phyloP scores from a whole-genome alignment of 2,329 filamentous ascomycete genomes.

The Magnaporthiopsis incrustans region DNA sequence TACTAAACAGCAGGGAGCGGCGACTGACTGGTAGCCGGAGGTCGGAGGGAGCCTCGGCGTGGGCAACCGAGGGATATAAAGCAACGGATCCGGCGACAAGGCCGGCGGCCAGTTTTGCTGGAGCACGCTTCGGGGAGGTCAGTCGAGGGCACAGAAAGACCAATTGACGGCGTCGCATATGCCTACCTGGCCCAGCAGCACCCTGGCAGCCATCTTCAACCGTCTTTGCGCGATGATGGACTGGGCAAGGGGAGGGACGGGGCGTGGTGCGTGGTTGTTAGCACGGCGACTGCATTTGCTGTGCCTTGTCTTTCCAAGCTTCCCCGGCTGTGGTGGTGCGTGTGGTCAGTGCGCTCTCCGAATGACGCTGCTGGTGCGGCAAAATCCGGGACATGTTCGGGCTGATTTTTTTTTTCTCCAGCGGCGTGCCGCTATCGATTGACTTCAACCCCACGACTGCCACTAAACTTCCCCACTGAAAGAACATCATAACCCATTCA shows the following conservation, averaged over 20 bases:
- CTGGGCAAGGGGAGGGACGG: constrained; percentile 9
- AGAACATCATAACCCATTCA: neutral
- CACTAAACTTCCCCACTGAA: neutral
- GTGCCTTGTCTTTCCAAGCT: neutral
- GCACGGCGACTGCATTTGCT: neutral
- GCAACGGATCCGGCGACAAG: constrained; percentile 40
- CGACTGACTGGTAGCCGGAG: constrained; percentile 4
- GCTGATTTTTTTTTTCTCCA: neutral
- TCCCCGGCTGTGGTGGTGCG: constrained; percentile 6
- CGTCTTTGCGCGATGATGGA: constrained; percentile 33
- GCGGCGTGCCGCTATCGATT: neutral
- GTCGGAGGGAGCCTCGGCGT: constrained; percentile 40
- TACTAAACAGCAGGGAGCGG: neutral
- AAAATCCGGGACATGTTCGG: constrained; percentile 9
- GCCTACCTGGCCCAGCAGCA: constrained; percentile 48
- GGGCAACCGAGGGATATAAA: constrained; percentile 37
- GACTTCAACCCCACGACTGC: neutral
- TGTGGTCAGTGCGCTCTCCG: constrained; percentile 12
- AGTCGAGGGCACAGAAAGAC: constrained; percentile 14
- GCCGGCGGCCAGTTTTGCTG: constrained; percentile 45
- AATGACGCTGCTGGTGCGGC: constrained; percentile 3
- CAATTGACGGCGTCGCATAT: constrained; percentile 6
- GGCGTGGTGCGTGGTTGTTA: constrained; percentile 5
- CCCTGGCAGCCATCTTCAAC: constrained; percentile 51
- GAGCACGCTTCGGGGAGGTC: constrained; percentile 32